A percentile compares a stretch with the other conserved stretches of the same genome.
Conservation (phyloP, 2,329 filamentous ascomycete genomes). For the Coniochaeta prunicola region DNA sequence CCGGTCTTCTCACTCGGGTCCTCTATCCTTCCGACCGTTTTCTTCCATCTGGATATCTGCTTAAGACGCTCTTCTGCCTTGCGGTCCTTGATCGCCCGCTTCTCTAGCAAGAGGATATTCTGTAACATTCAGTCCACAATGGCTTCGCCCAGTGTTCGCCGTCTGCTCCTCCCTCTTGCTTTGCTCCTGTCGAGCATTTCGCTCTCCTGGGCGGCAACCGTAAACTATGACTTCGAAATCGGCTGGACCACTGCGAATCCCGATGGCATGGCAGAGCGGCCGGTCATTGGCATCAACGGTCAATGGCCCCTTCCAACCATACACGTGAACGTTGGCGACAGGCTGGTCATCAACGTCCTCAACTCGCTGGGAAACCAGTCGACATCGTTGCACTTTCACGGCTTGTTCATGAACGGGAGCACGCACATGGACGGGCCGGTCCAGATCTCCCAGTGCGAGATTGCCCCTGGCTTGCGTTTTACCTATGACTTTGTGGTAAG, state of each 20-base stretch:
- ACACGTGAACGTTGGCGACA: constrained; percentile 55
- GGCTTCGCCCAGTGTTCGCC: background rate
- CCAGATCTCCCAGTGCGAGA: constrained; percentile 59
- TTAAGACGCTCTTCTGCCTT: background rate
- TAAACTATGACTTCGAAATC: constrained; percentile 60
- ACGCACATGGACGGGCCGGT: constrained; percentile 65
- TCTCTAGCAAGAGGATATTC: background rate
- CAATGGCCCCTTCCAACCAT: constrained; percentile 67
- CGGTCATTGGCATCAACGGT: constrained; percentile 71
- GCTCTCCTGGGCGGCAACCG: constrained; percentile 27
- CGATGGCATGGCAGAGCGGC: constrained; percentile 56
- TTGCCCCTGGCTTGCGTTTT: constrained; percentile 56
- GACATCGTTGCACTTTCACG: constrained; percentile 64
- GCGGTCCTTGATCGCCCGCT: background rate
- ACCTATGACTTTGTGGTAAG: constrained; percentile 62
- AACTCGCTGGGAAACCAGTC: constrained; percentile 56
- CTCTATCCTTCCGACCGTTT: background rate
- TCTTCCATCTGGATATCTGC: background rate
- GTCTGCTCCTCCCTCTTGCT: background rate
- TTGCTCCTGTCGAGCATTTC: constrained; percentile 5
- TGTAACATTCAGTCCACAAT: background rate
- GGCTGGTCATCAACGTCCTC: constrained; percentile 47
- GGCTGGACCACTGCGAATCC: constrained; percentile 67
- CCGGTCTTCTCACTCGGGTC: background rate
- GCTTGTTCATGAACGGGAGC: constrained; percentile 60